Percentiles rank a stretch among this genome's conserved stretches.
phyloP scores from a whole-genome alignment of 139 green algal species.

The Ettlia oleoabundans region DNA sequence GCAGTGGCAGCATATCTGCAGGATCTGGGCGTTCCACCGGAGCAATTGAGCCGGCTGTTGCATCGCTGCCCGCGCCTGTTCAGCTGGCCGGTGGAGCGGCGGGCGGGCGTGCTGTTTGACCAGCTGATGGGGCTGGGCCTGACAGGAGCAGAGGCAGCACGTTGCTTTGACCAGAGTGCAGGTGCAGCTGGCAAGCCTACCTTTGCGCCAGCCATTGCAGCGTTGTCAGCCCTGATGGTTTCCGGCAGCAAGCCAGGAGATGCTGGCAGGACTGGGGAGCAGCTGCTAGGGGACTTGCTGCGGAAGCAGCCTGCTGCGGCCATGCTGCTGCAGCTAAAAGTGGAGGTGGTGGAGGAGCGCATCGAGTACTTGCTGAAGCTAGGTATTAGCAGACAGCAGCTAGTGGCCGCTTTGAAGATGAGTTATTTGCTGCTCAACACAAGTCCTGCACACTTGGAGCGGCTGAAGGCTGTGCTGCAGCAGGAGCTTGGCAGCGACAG shows the following conservation, averaged over 20 bases:
- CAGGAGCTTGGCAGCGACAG: constrained; percentile 11
- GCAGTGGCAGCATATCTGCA: background rate
- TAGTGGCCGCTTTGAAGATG: background rate
- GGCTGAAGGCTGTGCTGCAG: background rate
- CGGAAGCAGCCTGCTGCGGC: background rate
- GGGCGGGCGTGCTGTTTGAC: constrained; percentile 4
- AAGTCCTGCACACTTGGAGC: background rate
- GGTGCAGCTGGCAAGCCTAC: background rate
- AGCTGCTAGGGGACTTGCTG: constrained; percentile 7
- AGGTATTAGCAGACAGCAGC: background rate
- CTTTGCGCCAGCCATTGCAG: constrained; percentile 9
- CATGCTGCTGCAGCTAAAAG: background rate
- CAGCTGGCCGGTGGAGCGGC: constrained; percentile 9
- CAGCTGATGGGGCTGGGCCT: constrained; percentile 16
- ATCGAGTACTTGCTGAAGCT: background rate
- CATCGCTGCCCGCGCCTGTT: background rate
- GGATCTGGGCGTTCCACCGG: background rate
- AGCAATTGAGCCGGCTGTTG: background rate
- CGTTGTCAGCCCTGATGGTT: background rate
- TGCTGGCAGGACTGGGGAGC: background rate
- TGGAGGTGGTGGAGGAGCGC: background rate
- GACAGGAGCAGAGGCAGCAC: background rate
- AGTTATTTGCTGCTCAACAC: background rate
- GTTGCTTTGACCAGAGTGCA: constrained; percentile 8
- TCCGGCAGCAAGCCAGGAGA: background rate